Evolutionary conservation across 306 rosid species (phyloP).

Genomic region (Castanopsis chinensis): DNA sequence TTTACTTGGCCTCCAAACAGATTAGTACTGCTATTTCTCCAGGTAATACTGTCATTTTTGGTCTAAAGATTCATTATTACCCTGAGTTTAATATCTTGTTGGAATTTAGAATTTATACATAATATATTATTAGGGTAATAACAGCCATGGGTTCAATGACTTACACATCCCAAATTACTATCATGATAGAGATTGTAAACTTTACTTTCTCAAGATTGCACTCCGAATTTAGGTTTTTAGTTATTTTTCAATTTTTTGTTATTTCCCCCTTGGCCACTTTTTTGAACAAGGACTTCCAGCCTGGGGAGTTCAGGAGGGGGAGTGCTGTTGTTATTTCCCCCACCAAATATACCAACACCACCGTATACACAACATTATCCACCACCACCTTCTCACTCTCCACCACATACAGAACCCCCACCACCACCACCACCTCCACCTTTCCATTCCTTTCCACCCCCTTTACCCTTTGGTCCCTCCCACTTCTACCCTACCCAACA

Average conservation of each 20-base stretch:
- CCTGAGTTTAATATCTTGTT: background rate
- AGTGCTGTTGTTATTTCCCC: too few relatives aligned
- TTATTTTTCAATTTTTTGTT: background rate
- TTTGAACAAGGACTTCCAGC: background rate
- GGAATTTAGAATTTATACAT: background rate
- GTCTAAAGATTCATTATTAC: background rate
- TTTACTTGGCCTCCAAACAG: constrained; percentile 55
- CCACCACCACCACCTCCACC: too few relatives aligned
- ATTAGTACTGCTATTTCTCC: constrained; percentile 58
- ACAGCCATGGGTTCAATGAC: background rate
- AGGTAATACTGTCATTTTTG: constrained; percentile 23
- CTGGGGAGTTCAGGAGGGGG: too few relatives aligned
- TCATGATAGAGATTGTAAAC: background rate
- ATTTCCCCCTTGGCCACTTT: background rate
- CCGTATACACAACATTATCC: too few relatives aligned
- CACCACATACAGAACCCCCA: too few relatives aligned
- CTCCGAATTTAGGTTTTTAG: background rate
- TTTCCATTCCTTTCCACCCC: too few relatives aligned
- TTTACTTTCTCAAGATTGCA: background rate
- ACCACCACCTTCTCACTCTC: too few relatives aligned
- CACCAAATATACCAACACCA: too few relatives aligned
- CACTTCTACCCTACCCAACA: too few relatives aligned
- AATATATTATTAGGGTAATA: background rate
- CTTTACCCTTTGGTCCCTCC: too few relatives aligned
- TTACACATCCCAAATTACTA: background rate